These are phyloP conservation scores for Sporothrix schenckii DNA, from an alignment of 2,329 filamentous ascomycete genomes.

Conservation along the genomic window DNA sequence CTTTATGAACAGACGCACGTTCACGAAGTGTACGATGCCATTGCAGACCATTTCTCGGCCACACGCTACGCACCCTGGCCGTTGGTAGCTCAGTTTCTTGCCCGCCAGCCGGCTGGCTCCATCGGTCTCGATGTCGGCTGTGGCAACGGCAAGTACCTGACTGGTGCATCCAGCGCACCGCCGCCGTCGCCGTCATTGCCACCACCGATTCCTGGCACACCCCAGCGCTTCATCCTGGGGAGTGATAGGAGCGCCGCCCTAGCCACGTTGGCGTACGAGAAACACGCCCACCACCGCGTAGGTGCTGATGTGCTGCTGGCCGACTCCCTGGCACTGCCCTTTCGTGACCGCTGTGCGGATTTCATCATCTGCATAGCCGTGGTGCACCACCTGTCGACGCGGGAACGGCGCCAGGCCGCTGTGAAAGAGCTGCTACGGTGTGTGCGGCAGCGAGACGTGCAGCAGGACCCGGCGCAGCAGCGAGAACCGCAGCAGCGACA, in stretches of 20 bases:
- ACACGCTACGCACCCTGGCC: conserved; percentile 89
- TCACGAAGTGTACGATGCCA: conserved; percentile 86
- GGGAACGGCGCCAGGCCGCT: conserved; percentile 70
- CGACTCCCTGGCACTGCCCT: conserved; percentile 81
- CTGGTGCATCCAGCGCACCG: conserved; percentile 11
- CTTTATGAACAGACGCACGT: conserved; percentile 85
- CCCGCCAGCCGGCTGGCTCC: conserved; percentile 65
- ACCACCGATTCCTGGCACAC: neutral
- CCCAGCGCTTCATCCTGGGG: conserved; percentile 75
- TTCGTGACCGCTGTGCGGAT: conserved; percentile 64
- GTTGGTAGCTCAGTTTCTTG: conserved; percentile 78
- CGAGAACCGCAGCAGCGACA: neutral
- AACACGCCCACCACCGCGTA: conserved; percentile 37
- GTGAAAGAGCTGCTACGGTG: conserved; percentile 71
- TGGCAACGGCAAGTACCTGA: conserved; percentile 93
- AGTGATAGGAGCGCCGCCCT: conserved; percentile 75
- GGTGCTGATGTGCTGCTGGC: conserved; percentile 72
- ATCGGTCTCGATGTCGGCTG: conserved; percentile 91
- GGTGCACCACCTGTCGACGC: conserved; percentile 87
- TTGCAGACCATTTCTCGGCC: conserved; percentile 80
- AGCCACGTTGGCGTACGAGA: conserved; percentile 52
- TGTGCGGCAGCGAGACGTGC: conserved; percentile 47
- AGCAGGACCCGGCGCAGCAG: conserved; percentile 4
- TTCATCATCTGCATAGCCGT: conserved; percentile 95
- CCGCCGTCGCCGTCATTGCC: conserved; percentile 8